Base-by-base conservation (phyloP, 1,284 basidiomycete species). In the Trametes polyzona region DNA sequence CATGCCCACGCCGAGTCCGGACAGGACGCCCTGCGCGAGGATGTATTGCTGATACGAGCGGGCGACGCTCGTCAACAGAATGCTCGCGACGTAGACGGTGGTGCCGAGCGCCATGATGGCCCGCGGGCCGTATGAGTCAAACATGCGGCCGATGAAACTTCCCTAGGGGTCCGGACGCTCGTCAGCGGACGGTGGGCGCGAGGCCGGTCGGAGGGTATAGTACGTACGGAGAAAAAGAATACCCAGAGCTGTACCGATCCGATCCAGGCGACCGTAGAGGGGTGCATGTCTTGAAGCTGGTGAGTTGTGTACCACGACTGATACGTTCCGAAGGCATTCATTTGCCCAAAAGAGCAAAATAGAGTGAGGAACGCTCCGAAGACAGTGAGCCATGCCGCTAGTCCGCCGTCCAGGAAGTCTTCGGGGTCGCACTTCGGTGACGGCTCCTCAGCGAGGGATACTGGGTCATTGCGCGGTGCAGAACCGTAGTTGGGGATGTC, bases 201-300 rank as follows among this genome's bases (percentile, higher is more conserved):
- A 56, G 33, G 35, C 17, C 27, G 40, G 55, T 41, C 46, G 30
- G 35, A 37, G 24, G 27, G 8, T 14, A n/a, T n/a, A 17, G 47
- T 7, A 67, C 74, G 61, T 67, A 81, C 66, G 69, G 77, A 72
- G 52, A 70, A 68, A 55, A 73, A 73, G 66, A 76, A 80, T 3
- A 70, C 59, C 63, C 65, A 71, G 6, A 81, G 63, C 57, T 80
- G 79, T 32, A 80, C 52, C 12, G 80, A 76, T 10, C 80, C 79
- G 51, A 81, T 80, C 74, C 78, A 78, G 4, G 80, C 76, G 58
- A 80, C 76, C n/a, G 66, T 73, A 10, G 77, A 80, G 3, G 70
- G 66, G 6, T 70, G 70, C 40, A 48, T 69, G 65, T 59, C 64
- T 46, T 47, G 65, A 29, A 80, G 71, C 50, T 80, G 74, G 53